These are phyloP conservation scores for Allium fistulosum DNA, from an alignment of 106 monocot genomes.

Conservation along the genomic window DNA sequence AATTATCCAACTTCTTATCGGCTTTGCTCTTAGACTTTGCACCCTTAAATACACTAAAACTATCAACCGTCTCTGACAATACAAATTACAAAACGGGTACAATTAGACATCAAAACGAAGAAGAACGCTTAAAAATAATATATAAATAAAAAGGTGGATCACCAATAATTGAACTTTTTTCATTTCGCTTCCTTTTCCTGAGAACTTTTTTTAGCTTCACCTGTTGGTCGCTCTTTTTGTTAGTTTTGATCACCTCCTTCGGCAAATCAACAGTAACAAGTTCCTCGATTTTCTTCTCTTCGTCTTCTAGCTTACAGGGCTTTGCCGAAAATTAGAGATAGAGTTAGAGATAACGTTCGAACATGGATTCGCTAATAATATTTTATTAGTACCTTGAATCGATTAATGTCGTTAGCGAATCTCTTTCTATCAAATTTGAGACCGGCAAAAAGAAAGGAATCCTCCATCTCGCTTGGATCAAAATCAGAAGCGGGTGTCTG, in stretches of 20 bases:
- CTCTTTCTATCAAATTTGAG: slow-evolving; percentile 58
- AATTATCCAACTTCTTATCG: neutral
- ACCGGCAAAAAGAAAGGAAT: slow-evolving; percentile 53
- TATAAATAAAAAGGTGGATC: neutral
- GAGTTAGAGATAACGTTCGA: neutral
- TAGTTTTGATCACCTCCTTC: slow-evolving; percentile 9
- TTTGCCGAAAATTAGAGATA: slow-evolving; percentile 12
- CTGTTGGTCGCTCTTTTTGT: slow-evolving; percentile 15
- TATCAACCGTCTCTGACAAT: slow-evolving; percentile 38
- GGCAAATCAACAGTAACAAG: neutral
- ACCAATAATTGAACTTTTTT: slow-evolving; percentile 10
- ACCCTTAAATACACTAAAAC: slow-evolving; percentile 60
- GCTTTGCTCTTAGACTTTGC: slow-evolving; percentile 10
- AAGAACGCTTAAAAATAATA: neutral
- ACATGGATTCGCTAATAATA: neutral
- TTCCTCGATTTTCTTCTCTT: slow-evolving; percentile 8
- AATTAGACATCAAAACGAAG: slow-evolving; percentile 3
- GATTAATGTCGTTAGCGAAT: slow-evolving; percentile 49
- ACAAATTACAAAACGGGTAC: neutral
- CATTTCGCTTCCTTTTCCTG: slow-evolving; percentile 42
- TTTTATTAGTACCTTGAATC: slow-evolving; percentile 31
- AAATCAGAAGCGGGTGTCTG: no score
- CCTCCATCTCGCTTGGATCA: no score
- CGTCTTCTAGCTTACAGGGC: slow-evolving; percentile 11
- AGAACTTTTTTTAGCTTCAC: no score